Evolutionary conservation across 2,329 filamentous ascomycete genomes (phyloP).

Genomic region (Paraconiothyrium sp.): DNA sequence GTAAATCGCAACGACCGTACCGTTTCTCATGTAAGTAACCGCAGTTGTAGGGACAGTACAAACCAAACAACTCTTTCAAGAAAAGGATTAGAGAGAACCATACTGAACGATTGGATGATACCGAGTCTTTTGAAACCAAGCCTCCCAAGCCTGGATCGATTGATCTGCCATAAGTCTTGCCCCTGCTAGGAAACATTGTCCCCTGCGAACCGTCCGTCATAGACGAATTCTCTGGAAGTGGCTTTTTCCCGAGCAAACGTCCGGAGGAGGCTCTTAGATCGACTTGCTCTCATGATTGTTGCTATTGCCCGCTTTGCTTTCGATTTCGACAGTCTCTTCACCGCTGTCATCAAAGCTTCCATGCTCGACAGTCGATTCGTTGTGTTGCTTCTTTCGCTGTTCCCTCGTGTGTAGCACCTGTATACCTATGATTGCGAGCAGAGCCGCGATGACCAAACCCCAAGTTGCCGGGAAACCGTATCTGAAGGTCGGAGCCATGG

Average conservation of each 20-base stretch:
- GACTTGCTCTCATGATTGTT: not conserved
- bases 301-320: not conserved
- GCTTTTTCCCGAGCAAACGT: not conserved
- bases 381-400: not conserved
- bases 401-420: conserved; percentile 8
- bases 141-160: too few relatives aligned
- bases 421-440: conserved; percentile 16
- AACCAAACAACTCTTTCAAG: not conserved
- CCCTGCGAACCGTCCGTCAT: not conserved
- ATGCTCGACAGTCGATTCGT: not conserved
- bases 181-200: not conserved
- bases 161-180: not conserved
- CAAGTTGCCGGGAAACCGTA: conserved; percentile 21
- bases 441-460: conserved; percentile 20
- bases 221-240: not conserved
- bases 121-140: not conserved
- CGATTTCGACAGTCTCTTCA: not conserved
- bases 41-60: not conserved
- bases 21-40: not conserved
- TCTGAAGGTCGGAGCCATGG: conserved; percentile 42
- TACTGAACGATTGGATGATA: not conserved
- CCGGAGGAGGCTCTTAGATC: not conserved
- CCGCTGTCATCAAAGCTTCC: not conserved
- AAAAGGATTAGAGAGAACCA: not conserved
- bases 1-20: not conserved